phyloP scores from a whole-genome alignment of 1,139 yeast species.

The Scheffersomyces lignicola region DNA sequence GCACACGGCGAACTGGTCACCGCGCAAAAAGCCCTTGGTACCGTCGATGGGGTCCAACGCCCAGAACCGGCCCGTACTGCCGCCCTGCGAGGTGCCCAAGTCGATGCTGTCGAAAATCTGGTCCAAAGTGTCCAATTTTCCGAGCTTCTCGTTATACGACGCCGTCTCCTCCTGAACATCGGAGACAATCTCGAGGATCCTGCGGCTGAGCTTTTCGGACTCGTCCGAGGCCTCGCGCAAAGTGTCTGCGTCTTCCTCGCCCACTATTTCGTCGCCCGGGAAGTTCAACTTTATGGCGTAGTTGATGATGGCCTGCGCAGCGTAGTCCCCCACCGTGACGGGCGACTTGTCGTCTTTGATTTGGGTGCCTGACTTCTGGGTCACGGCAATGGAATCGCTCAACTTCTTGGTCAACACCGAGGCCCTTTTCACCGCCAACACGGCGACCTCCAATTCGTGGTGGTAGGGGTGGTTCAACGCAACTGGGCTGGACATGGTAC shows the following conservation, averaged over 20 bases:
- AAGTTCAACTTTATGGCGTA: conserved; percentile 77
- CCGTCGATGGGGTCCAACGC: conserved; percentile 98
- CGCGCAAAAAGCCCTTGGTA: conserved; percentile 92
- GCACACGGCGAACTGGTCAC: conserved; percentile 97
- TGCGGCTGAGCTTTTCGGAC: conserved; percentile 31
- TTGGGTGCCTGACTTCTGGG: conserved; percentile 60
- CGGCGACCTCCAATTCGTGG: conserved; percentile 74
- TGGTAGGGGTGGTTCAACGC: conserved; percentile 28
- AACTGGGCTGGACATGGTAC: conserved; percentile 10
- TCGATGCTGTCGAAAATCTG: conserved; percentile 71
- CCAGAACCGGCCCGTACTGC: conserved; percentile 83
- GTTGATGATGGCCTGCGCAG: conserved; percentile 91
- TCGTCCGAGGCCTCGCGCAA: conserved; percentile 50
- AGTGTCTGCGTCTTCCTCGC: conserved; percentile 85
- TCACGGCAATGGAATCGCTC: conserved; percentile 61
- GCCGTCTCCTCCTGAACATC: conserved; percentile 42
- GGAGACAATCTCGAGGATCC: conserved; percentile 51
- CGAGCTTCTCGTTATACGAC: conserved; percentile 26
- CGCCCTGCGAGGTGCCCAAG: conserved; percentile 76
- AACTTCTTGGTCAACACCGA: conserved; percentile 73
- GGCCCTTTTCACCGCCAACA: conserved; percentile 88
- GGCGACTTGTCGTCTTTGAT: conserved; percentile 91
- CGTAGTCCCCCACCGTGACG: conserved; percentile 95
- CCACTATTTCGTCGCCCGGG: conserved; percentile 85
- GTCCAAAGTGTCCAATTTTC: conserved; percentile 43